These are phyloP conservation scores for Heterobasidion occidentale DNA, from an alignment of 1,284 basidiomycete genomes.

Conservation along the genomic window DNA sequence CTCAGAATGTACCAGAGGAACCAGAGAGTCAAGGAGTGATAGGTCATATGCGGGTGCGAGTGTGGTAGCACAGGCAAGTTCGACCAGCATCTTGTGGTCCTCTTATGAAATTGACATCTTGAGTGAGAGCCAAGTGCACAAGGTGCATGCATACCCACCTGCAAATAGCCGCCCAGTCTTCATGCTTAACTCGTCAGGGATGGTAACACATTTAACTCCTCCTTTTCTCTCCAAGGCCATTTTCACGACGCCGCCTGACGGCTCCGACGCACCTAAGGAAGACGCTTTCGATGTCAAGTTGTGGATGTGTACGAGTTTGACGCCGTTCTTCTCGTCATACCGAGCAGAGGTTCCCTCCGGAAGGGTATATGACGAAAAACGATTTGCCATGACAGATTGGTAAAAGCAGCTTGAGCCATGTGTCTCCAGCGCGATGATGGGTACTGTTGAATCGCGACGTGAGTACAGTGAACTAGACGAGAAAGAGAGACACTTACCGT, in stretches of 20 bases:
- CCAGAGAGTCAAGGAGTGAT: slow-evolving; percentile 42
- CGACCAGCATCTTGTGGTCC: slow-evolving; percentile 66
- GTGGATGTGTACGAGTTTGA: slow-evolving; percentile 48
- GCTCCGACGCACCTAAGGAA: slow-evolving; percentile 62
- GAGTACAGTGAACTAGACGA: background rate
- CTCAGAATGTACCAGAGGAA: slow-evolving; percentile 24
- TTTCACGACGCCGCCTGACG: slow-evolving; percentile 49
- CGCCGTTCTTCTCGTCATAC: slow-evolving; percentile 28
- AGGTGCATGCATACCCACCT: slow-evolving; percentile 28
- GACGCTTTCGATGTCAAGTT: slow-evolving; percentile 56
- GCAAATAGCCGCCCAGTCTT: slow-evolving; percentile 44
- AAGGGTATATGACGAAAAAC: slow-evolving; percentile 22
- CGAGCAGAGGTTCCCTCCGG: slow-evolving; percentile 25
- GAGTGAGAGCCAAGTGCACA: background rate
- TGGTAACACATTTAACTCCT: slow-evolving; percentile 44
- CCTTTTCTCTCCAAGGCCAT: slow-evolving; percentile 54
- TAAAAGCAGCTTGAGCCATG: slow-evolving; percentile 69
- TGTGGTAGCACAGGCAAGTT: slow-evolving; percentile 65
- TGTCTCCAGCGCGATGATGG: slow-evolving; percentile 58
- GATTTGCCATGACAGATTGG: slow-evolving; percentile 56
- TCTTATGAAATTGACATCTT: slow-evolving; percentile 29
- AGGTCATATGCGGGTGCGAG: slow-evolving; percentile 55
- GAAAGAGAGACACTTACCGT: slow-evolving; percentile 33
- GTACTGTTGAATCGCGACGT: slow-evolving; percentile 32
- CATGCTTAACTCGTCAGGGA: slow-evolving; percentile 67